These are phyloP conservation scores for Discostella pseudostelligera DNA, from an alignment of 108 stramenopile genomes.

Conservation along the genomic window DNA sequence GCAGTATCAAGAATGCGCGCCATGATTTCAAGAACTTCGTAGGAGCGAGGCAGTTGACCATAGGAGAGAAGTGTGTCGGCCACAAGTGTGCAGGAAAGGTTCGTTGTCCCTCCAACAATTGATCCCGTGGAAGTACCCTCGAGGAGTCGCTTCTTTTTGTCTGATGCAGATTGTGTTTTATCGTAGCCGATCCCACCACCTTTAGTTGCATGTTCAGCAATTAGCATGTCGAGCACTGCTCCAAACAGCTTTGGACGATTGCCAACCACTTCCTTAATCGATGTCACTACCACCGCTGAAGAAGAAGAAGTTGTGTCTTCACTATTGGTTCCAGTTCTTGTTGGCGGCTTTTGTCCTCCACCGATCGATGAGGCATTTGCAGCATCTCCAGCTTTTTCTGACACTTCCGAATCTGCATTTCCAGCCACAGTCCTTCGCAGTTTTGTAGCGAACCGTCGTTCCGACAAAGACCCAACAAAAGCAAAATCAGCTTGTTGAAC, in stretches of 20 bases:
- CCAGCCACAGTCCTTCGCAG: constrained; percentile 53
- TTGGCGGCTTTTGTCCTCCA: constrained; percentile 17
- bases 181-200: constrained; percentile 28
- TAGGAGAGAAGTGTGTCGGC: constrained; percentile 73
- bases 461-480: constrained; percentile 60
- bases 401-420: constrained; percentile 17
- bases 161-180: constrained; percentile 5
- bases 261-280: constrained; percentile 53
- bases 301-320: constrained; percentile 21
- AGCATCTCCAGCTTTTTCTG: constrained; percentile 9
- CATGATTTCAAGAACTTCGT: constrained; percentile 63
- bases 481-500: constrained; percentile 56
- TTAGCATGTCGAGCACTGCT: constrained; percentile 73
- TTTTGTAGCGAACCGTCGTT: constrained; percentile 64
- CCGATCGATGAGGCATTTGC: constrained; percentile 17
- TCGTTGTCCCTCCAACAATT: constrained; percentile 53
- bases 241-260: constrained; percentile 77
- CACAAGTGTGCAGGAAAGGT: constrained; percentile 77
- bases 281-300: constrained; percentile 36
- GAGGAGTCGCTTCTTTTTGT: constrained; percentile 11
- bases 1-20: constrained; percentile 68
- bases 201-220: constrained; percentile 61
- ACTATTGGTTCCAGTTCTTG: not conserved
- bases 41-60: constrained; percentile 74
- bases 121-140: constrained; percentile 18